A percentile compares a stretch with the other conserved stretches of the same genome.
These are phyloP conservation scores for Pleurotus sapidus DNA, from an alignment of 768 basidiomycete species.

Conservation along the genomic window DNA sequence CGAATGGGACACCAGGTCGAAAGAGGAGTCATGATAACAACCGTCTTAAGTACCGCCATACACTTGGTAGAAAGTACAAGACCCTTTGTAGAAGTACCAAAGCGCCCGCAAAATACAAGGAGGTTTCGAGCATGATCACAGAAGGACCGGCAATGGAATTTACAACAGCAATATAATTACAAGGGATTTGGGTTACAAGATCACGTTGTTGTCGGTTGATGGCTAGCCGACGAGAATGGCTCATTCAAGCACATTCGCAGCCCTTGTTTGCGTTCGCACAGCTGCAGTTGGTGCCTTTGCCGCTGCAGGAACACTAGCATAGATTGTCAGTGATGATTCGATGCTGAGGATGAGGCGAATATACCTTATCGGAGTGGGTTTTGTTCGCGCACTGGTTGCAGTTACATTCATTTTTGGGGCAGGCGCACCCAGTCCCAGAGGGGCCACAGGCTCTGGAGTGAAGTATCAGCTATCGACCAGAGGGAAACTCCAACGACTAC, in stretches of 20 bases:
- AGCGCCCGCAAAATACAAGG: background rate
- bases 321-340: background rate
- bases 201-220: background rate
- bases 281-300: slow-evolving; percentile 22
- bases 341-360: background rate
- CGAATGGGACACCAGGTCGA: background rate
- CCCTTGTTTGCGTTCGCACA: slow-evolving; percentile 28
- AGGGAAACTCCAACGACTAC: background rate
- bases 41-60: background rate
- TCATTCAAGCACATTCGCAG: slow-evolving; percentile 24
- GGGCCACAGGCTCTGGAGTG: slow-evolving; percentile 30
- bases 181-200: background rate
- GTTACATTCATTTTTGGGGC: slow-evolving; percentile 31
- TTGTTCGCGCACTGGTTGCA: slow-evolving; percentile 36
- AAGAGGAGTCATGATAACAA: background rate
- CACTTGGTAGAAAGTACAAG: background rate
- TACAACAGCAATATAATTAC: background rate
- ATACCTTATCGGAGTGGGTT: slow-evolving; percentile 31
- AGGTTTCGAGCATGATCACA: background rate
- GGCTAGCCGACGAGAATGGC: background rate
- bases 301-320: slow-evolving; percentile 30
- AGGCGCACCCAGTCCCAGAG: slow-evolving; percentile 33
- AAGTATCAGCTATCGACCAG: background rate
- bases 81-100: background rate
- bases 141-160: background rate